Evolutionary conservation across 768 basidiomycete genomes (phyloP).

Genomic region (Hygrocybe coccinea): DNA sequence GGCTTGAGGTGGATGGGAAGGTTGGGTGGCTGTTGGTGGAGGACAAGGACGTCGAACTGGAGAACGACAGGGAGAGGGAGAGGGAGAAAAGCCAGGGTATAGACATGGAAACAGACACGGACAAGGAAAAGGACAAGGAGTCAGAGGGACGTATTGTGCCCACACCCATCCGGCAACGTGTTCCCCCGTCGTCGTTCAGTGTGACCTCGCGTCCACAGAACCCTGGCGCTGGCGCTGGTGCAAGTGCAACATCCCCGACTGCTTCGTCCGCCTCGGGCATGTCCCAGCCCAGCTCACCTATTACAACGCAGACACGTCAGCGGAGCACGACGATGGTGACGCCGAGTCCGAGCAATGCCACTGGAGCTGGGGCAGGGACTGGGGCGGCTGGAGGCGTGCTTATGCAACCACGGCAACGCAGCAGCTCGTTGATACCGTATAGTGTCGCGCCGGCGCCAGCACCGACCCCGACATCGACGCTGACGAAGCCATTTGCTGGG

Average conservation of each 20-base stretch:
- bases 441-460: slow-evolving; percentile 7
- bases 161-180: slow-evolving; percentile 54
- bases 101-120: slow-evolving; percentile 12
- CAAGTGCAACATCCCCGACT: slow-evolving; percentile 3
- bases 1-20: not conserved
- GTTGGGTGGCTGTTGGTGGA: not conserved
- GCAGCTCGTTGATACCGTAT: slow-evolving; percentile 37
- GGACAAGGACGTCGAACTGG: slow-evolving; percentile 12
- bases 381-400: slow-evolving; percentile 10
- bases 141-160: slow-evolving; percentile 40
- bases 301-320: not conserved
- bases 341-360: not conserved
- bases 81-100: slow-evolving; percentile 8
- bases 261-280: not conserved
- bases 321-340: not conserved
- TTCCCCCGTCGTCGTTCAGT: slow-evolving; percentile 54
- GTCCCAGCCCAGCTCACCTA: not conserved
- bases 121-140: slow-evolving; percentile 15
- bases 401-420: slow-evolving; percentile 15
- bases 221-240: slow-evolving; percentile 8
- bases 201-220: slow-evolving; percentile 53
- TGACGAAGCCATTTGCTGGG: slow-evolving; percentile 57
- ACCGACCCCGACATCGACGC: too few relatives aligned
- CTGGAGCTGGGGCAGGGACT: not conserved
- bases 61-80: slow-evolving; percentile 18